These are phyloP conservation scores for Vanrija humicola DNA, from an alignment of 1,284 basidiomycete genomes.

Conservation along the genomic window DNA sequence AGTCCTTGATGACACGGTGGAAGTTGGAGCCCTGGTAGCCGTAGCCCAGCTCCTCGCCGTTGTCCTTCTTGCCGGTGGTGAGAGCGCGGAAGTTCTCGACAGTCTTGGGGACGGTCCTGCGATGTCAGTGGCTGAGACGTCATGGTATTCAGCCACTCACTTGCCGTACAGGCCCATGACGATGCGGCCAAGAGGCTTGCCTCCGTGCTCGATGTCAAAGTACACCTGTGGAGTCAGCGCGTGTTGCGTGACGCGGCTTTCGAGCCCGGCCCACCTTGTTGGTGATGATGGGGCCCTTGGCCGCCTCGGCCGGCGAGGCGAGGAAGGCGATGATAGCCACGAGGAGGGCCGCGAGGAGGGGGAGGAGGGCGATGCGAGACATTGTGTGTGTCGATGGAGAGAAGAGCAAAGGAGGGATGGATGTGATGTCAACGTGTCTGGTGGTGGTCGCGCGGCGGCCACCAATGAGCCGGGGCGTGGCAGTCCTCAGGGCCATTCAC, in stretches of 20 bases:
- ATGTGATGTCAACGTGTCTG: background rate
- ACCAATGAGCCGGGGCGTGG: background rate
- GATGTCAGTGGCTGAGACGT: background rate
- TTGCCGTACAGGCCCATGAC: conserved; percentile 82
- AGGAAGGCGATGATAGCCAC: conserved; percentile 52
- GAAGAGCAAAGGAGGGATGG: background rate
- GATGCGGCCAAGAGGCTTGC: conserved; percentile 73
- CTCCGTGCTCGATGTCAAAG: conserved; percentile 89
- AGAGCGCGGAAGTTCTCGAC: conserved; percentile 68
- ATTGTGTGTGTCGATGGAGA: conserved; percentile 19
- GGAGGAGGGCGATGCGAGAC: conserved; percentile 59
- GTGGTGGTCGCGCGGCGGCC: no score
- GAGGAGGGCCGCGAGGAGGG: conserved; percentile 64
- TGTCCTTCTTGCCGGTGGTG: conserved; percentile 68
- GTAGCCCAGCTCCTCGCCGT: conserved; percentile 67
- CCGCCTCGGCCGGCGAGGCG: conserved; percentile 34
- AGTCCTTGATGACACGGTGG: conserved; percentile 67
- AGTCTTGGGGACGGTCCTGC: conserved; percentile 73
- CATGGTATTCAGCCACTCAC: conserved; percentile 21
- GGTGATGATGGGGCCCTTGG: conserved; percentile 68
- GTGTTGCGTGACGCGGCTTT: no score
- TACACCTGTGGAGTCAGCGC: conserved; percentile 55
- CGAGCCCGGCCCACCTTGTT: conserved; percentile 55
- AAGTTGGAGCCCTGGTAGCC: conserved; percentile 68
- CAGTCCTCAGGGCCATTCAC: no score